phyloP scores from a whole-genome alignment of 1,284 basidiomycete species.

The Trichosporon sp. region DNA sequence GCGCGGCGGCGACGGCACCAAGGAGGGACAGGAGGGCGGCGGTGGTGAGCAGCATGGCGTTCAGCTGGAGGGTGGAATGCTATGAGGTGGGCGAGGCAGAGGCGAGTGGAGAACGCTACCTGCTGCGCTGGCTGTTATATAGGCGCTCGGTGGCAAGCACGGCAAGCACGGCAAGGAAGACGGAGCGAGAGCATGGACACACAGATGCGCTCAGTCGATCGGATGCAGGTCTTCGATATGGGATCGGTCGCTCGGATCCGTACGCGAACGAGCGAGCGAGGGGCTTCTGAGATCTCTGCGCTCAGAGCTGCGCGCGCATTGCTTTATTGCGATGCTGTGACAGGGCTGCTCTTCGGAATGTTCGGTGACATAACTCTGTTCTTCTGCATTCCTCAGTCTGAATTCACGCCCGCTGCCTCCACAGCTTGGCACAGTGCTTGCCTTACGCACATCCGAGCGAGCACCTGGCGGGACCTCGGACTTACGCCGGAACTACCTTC shows the following conservation, averaged over 20 bases:
- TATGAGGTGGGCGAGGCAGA: not conserved
- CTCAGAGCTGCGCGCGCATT: not conserved
- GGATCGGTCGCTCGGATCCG: not conserved
- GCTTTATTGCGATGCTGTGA: not conserved
- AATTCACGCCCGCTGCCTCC: not conserved
- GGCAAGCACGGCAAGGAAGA: not conserved
- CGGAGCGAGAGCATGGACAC: not conserved
- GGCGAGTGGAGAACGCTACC: not conserved
- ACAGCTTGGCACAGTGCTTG: not conserved
- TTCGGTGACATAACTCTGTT: not conserved
- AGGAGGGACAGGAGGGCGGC: not conserved
- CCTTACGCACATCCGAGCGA: not conserved
- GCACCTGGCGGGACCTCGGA: not conserved
- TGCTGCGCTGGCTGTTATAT: not conserved
- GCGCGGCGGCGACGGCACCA: not conserved
- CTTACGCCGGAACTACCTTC: not conserved
- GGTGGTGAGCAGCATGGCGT: not conserved
- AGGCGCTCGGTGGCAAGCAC: not conserved
- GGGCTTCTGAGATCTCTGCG: not conserved
- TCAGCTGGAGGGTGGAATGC: not conserved
- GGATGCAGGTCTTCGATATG: not conserved
- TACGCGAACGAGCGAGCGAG: not conserved
- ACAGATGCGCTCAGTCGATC: not conserved
- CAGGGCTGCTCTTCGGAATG: not conserved
- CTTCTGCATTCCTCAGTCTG: not conserved